These are phyloP conservation scores for Echinochloa phyllopogon DNA, from an alignment of 176 grass and related monocot genomes.

Conservation along the genomic window DNA sequence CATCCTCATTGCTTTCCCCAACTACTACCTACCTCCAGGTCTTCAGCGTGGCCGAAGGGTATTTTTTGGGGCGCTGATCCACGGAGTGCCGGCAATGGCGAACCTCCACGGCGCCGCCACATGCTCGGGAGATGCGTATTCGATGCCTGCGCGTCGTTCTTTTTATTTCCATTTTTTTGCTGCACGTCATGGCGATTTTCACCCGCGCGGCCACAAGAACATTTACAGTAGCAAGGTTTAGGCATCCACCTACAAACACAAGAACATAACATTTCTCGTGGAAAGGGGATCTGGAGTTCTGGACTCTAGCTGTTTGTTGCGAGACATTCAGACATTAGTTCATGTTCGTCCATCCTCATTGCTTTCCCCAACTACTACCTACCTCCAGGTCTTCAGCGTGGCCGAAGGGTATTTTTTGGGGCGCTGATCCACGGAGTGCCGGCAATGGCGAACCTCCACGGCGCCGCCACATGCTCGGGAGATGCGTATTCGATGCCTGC, in stretches of 20 bases:
- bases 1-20: neutral
- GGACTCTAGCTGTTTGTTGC: neutral
- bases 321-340: neutral
- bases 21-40: neutral
- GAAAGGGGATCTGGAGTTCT: neutral
- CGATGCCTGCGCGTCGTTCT: constrained; percentile 81
- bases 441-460: constrained; percentile 81
- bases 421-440: constrained; percentile 83
- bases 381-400: constrained; percentile 13
- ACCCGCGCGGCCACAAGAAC: too few species aligned
- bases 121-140: constrained; percentile 80
- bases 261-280: neutral
- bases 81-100: constrained; percentile 68
- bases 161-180: neutral
- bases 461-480: constrained; percentile 68
- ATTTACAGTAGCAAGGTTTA: constrained; percentile 7
- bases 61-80: constrained; percentile 87
- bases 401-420: constrained; percentile 73
- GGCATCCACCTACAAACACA: neutral
- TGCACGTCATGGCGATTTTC: too few species aligned
- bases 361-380: neutral
- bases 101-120: constrained; percentile 76
- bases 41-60: constrained; percentile 54
- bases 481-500: constrained; percentile 84
- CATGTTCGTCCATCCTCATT: neutral